Conservation (phyloP, 805 yeast species). For the Candida adriatica region DNA sequence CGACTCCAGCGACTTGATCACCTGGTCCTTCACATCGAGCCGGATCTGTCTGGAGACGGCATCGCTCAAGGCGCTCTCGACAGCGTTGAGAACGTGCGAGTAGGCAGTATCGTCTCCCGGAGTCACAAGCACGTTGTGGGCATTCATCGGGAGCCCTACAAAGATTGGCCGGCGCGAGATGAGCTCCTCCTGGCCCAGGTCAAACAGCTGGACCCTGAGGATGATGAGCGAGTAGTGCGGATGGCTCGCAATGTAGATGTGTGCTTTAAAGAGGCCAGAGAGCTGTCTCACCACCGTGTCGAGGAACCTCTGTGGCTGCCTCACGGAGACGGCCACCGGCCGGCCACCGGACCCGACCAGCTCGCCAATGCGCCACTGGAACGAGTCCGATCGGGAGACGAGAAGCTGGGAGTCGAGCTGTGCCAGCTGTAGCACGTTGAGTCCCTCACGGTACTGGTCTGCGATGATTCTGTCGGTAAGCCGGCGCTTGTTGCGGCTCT, state of each 20-base stretch:
- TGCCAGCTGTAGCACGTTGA: conserved; percentile 60
- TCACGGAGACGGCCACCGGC: conserved; percentile 24
- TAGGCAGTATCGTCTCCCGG: conserved; percentile 34
- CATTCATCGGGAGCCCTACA: conserved; percentile 58
- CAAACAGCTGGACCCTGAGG: conserved; percentile 65
- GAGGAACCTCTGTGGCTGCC: conserved; percentile 48
- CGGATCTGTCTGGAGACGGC: conserved; percentile 36
- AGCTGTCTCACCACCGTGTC: conserved; percentile 40
- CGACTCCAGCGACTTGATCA: conserved; percentile 41
- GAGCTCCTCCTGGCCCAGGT: conserved; percentile 27
- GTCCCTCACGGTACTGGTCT: conserved; percentile 44
- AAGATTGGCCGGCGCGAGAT: conserved; percentile 56
- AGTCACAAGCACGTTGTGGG: conserved; percentile 38
- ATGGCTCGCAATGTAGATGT: conserved; percentile 60
- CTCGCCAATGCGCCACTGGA: conserved; percentile 27
- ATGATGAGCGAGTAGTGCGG: conserved; percentile 55
- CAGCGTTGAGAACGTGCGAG: conserved; percentile 50
- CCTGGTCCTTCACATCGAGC: conserved; percentile 6
- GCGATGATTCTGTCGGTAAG: conserved; percentile 20
- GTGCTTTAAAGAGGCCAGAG: conserved; percentile 47
- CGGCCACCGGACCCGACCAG: conserved; percentile 22
- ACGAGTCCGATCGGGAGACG: conserved; percentile 45
- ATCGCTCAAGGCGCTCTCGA: conserved; percentile 44
- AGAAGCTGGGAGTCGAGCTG: conserved; percentile 63
- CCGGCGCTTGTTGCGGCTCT: conserved; percentile 9